These are phyloP conservation scores for Chrysoporthe deuterocubensis DNA, from an alignment of 2,329 filamentous ascomycete genomes.

Conservation along the genomic window DNA sequence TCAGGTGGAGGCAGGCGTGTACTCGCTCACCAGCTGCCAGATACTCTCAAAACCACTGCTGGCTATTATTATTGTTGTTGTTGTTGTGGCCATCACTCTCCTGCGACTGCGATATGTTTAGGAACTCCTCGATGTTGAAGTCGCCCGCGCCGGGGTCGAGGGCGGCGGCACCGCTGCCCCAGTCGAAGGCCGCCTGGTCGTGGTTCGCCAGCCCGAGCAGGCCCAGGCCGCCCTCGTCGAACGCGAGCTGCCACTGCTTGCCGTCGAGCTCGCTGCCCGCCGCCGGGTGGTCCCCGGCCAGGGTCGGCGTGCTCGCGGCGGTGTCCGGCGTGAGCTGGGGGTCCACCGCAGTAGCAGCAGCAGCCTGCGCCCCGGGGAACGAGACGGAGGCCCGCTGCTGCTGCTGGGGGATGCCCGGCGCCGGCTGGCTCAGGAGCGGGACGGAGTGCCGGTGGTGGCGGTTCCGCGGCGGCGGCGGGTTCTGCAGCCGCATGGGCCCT, in stretches of 20 bases:
- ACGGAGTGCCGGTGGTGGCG: background rate
- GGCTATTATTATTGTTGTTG: background rate
- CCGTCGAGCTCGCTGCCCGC: background rate
- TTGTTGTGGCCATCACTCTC: conserved; percentile 8
- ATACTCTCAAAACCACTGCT: background rate
- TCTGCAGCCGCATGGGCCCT: background rate
- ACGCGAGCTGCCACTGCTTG: background rate
- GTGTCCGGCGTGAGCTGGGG: background rate
- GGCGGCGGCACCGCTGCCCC: background rate
- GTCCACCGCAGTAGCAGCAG: background rate
- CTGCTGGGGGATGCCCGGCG: background rate
- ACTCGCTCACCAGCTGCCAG: background rate
- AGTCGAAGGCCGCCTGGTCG: background rate
- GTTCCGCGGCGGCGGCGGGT: conserved; percentile 1
- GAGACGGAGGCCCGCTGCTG: no score
- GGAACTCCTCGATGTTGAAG: conserved; percentile 6
- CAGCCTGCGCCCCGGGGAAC: no score
- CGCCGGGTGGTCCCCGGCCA: background rate
- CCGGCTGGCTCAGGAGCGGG: background rate
- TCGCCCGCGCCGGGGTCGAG: background rate
- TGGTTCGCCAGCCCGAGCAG: background rate
- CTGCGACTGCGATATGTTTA: conserved; percentile 12
- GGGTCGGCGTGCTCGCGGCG: background rate
- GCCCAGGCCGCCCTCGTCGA: background rate
- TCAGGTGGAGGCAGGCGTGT: background rate